Conservation (phyloP, 768 basidiomycete species). For the Suillus decipiens region DNA sequence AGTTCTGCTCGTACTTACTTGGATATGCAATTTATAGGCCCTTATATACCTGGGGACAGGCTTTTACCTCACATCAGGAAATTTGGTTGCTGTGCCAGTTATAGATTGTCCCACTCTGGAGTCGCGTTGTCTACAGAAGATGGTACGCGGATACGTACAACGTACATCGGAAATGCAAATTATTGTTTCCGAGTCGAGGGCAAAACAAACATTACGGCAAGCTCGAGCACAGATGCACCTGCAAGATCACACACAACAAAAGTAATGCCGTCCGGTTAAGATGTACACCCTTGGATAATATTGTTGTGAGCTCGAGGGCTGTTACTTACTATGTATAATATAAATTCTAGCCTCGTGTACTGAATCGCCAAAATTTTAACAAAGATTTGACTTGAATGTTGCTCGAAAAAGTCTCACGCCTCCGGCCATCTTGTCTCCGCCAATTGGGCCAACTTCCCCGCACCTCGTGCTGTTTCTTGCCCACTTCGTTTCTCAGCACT, state of each 20-base stretch:
- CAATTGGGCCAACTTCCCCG: slow-evolving; percentile 2
- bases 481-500: slow-evolving; percentile 4
- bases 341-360: background rate
- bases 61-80: slow-evolving; percentile 33
- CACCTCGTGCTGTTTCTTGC: slow-evolving; percentile 3
- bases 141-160: slow-evolving; percentile 15
- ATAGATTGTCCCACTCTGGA: slow-evolving; percentile 27
- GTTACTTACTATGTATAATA: background rate
- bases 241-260: slow-evolving; percentile 16
- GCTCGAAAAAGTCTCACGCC: background rate
- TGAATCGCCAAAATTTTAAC: background rate
- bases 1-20: slow-evolving; percentile 3
- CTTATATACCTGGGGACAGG: slow-evolving; percentile 27
- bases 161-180: slow-evolving; percentile 18
- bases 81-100: slow-evolving; percentile 24
- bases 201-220: slow-evolving; percentile 18
- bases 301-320: background rate
- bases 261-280: slow-evolving; percentile 1
- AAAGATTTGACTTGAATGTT: background rate
- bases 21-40: slow-evolving; percentile 10
- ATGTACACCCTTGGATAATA: background rate
- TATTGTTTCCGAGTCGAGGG: slow-evolving; percentile 23
- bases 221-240: slow-evolving; percentile 12
- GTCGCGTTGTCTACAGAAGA: slow-evolving; percentile 29
- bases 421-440: slow-evolving; percentile 2